Evolutionary conservation across 148 eudicot genomes (phyloP).

Genomic region (Rhododendron griersonianum): DNA sequence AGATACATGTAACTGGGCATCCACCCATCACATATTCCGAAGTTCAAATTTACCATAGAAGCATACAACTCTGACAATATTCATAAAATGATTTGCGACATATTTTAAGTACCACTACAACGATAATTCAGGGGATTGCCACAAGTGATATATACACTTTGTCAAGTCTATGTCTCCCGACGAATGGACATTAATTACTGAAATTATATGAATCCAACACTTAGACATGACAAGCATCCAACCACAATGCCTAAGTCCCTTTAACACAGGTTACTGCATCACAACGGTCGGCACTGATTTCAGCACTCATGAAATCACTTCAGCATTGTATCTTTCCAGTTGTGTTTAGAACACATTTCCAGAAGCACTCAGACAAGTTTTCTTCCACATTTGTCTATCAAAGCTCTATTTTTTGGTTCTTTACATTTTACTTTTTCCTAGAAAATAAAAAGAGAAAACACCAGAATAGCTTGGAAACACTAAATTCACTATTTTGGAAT

Average conservation of each 20-base stretch:
- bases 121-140: background rate
- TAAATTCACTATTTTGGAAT: background rate
- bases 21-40: background rate
- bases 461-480: background rate
- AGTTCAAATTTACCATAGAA: background rate
- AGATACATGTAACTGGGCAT: background rate
- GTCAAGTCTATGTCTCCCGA: background rate
- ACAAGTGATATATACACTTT: background rate
- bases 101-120: background rate
- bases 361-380: background rate
- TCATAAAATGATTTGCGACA: background rate
- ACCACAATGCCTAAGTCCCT: background rate
- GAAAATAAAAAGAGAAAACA: background rate
- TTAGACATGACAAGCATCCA: background rate
- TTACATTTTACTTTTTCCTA: background rate
- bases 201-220: background rate
- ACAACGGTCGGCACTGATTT: background rate
- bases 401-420: background rate
- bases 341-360: background rate
- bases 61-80: background rate
- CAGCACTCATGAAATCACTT: background rate
- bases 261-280: background rate
- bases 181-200: background rate
- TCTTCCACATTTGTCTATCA: background rate
- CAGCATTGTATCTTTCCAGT: background rate